Base-by-base conservation (phyloP, 1,284 basidiomycete genomes). In the Lignosus rhinocerotis region DNA sequence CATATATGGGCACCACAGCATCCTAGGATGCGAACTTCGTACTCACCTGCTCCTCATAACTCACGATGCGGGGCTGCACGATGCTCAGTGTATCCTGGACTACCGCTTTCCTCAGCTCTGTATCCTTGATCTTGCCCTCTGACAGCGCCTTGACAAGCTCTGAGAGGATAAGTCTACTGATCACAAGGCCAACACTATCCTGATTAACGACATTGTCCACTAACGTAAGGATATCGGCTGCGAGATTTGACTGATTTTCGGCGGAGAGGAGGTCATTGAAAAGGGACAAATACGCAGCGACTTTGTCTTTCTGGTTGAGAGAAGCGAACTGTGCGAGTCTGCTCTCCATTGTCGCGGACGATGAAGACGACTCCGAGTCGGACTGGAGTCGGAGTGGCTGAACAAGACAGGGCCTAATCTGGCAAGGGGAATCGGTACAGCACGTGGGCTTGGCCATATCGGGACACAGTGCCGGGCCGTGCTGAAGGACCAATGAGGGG, bases 31-130 rank as follows among this genome's bases (percentile, higher is more conserved):
- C 45, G 43, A 36, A n/a, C 38, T 53, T 33, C n/a, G 50, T 51
- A 73, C 85, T 67, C 69, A 94, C 95, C 81, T 97, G 94, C 74
- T 98, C 95, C 72, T 98, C 96, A 70, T 94, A 97, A 75, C 92
- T 95, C 42, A 87, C 87, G 65, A 87, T 83, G 57, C 89, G 81
- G 1, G 90, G 87, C 68, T 93, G 90, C 21, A 94, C 78, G 38
- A 84, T 82, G 41, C 80, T 77, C 41, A 96, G 78, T 0, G 87
- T 87, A 56, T 88, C 85, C 69, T 92, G 80, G 19, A 94, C 83
- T 53, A 94, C 77, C 53, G 78, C 78, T 71, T 90, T 91, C 65
- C 84, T 82, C 31, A 84, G 66, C 16, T 85, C 83, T 12, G 75
- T 68, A 66, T 88, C 79, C 52, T 80, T 76, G 65, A 92, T 77